A percentile compares a stretch with the other conserved stretches of the same genome.
Conservation (phyloP, 192 early-diverging fungal species). For the Backusella tarrabulga region DNA sequence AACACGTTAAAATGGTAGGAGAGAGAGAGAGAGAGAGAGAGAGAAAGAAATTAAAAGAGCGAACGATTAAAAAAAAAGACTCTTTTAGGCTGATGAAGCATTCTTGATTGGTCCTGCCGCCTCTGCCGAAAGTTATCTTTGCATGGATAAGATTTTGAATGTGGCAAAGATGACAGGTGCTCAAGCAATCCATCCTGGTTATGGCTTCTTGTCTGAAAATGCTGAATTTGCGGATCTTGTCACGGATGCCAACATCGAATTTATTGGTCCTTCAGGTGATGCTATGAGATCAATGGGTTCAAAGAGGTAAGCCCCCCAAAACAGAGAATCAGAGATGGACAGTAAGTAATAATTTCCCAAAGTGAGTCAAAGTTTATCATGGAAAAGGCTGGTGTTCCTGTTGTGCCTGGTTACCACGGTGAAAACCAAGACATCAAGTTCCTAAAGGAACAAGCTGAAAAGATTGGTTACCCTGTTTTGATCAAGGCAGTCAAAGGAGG, state of each 20-base stretch:
- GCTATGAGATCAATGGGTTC: constrained; percentile 93
- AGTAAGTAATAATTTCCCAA: not conserved
- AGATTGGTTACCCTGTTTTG: constrained; percentile 94
- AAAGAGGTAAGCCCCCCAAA: constrained; percentile 55
- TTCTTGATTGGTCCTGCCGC: constrained; percentile 86
- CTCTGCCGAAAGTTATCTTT: constrained; percentile 80
- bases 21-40: not conserved
- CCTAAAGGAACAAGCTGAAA: constrained; percentile 68
- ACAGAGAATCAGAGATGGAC: not conserved
- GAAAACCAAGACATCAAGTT: constrained; percentile 74
- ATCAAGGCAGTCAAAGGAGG: constrained; percentile 98
- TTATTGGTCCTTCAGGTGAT: constrained; percentile 88
- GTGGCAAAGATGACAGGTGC: constrained; percentile 72
- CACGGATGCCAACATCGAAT: constrained; percentile 61
- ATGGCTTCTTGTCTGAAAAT: constrained; percentile 96
- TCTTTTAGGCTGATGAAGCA: constrained; percentile 83
- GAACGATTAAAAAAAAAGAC: not conserved
- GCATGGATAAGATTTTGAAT: constrained; percentile 77
- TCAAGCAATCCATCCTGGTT: constrained; percentile 96
- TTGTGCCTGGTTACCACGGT: constrained; percentile 95
- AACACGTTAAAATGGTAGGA: constrained; percentile 78
- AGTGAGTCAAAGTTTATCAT: constrained; percentile 92
- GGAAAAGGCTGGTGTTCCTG: constrained; percentile 83
- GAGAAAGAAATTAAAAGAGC: not conserved
- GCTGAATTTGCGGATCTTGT: constrained; percentile 82